Conservation (phyloP, 1,139 yeast species). For the Taphrina communis region DNA sequence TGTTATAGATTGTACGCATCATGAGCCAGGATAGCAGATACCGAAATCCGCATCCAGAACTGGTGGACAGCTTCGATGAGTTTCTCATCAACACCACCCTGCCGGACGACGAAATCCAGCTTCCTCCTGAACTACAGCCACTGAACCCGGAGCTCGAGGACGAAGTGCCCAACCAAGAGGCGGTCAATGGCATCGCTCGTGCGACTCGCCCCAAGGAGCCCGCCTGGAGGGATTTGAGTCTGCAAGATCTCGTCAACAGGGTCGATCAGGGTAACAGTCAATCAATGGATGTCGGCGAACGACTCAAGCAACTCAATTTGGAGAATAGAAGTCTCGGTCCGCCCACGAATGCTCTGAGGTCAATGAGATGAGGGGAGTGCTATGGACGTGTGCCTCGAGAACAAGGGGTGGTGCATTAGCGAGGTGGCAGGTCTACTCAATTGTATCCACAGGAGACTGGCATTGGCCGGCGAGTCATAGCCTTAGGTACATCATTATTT, state of each 20-base stretch:
- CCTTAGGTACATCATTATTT: too few species aligned
- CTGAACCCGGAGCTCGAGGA: conserved; percentile 52
- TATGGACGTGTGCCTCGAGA: neutral
- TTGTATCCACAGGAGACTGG: too few species aligned
- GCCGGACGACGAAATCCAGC: conserved; percentile 51
- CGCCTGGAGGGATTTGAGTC: conserved; percentile 42
- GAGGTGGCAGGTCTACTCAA: too few species aligned
- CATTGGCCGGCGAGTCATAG: too few species aligned
- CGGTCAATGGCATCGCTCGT: conserved; percentile 45
- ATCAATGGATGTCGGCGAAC: conserved; percentile 15
- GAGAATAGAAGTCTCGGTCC: conserved; percentile 15
- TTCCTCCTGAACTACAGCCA: conserved; percentile 51
- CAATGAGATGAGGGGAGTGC: neutral
- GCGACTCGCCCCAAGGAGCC: conserved; percentile 43
- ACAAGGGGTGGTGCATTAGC: neutral
- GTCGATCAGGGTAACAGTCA: neutral
- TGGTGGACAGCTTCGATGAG: conserved; percentile 35
- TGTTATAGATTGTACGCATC: too few species aligned
- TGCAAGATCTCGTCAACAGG: conserved; percentile 17
- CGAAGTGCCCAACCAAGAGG: conserved; percentile 50
- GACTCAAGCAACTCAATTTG: conserved; percentile 15
- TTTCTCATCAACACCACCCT: conserved; percentile 44
- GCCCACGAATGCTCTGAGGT: conserved; percentile 3
- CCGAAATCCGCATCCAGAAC: conserved; percentile 24
- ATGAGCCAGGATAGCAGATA: conserved; percentile 30